Conservation (phyloP, 2,329 filamentous ascomycete genomes). For the Simplicillium sp. region DNA sequence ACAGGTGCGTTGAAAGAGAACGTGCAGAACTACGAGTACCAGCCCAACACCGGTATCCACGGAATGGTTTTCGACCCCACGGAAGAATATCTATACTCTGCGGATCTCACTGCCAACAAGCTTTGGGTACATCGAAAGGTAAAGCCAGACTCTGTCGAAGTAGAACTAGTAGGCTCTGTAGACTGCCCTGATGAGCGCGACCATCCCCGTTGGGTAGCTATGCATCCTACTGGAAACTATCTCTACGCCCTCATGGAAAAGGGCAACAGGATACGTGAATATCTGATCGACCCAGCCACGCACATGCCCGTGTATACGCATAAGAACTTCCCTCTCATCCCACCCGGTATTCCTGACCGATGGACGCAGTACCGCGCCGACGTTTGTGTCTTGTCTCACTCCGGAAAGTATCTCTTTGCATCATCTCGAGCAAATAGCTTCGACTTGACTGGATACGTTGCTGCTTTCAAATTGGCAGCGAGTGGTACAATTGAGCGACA, state of each 20-base stretch:
- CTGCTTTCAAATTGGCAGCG: slow-evolving; percentile 63
- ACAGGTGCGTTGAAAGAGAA: slow-evolving; percentile 51
- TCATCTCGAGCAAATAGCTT: slow-evolving; percentile 72
- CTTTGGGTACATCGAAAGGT: slow-evolving; percentile 78
- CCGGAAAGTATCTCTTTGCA: slow-evolving; percentile 70
- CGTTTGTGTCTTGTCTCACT: slow-evolving; percentile 64
- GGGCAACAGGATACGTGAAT: slow-evolving; percentile 76
- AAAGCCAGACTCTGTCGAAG: slow-evolving; percentile 16
- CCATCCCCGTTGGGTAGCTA: slow-evolving; percentile 81
- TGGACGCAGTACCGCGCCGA: slow-evolving; percentile 71
- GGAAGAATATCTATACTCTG: slow-evolving; percentile 69
- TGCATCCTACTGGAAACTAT: slow-evolving; percentile 68
- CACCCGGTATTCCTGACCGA: slow-evolving; percentile 51
- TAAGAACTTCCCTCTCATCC: slow-evolving; percentile 68
- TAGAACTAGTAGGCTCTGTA: slow-evolving; percentile 63
- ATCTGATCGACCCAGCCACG: slow-evolving; percentile 65
- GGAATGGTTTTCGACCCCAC: slow-evolving; percentile 72
- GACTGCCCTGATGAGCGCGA: slow-evolving; percentile 62
- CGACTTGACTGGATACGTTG: slow-evolving; percentile 71
- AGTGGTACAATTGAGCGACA: slow-evolving; percentile 67
- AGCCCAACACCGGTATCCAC: slow-evolving; percentile 62
- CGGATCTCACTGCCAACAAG: slow-evolving; percentile 68
- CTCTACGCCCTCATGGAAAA: slow-evolving; percentile 84
- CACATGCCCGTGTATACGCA: slow-evolving; percentile 72
- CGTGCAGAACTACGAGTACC: slow-evolving; percentile 66